Conservation (phyloP, 805 yeast genomes). For the Zygosaccharomyces siamensis region DNA sequence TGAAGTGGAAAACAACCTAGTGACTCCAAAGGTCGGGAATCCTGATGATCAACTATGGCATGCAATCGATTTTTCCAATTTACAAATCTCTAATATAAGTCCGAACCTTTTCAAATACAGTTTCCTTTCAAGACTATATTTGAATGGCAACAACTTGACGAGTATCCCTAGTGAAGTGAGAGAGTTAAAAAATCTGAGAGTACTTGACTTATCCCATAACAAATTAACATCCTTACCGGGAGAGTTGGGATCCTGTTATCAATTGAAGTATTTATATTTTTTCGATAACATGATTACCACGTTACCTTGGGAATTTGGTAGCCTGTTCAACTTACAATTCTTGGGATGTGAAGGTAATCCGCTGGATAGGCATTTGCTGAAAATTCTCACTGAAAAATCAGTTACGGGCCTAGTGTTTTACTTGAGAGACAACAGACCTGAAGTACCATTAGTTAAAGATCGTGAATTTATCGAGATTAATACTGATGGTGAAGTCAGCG, state of each 20-base stretch:
- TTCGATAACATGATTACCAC: conserved; percentile 79
- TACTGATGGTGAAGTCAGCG: conserved; percentile 62
- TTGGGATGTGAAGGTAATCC: conserved; percentile 94
- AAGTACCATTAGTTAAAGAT: conserved; percentile 57
- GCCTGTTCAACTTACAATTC: conserved; percentile 74
- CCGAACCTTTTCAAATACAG: conserved; percentile 72
- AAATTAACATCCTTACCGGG: conserved; percentile 65
- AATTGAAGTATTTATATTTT: conserved; percentile 72
- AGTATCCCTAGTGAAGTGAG: conserved; percentile 63
- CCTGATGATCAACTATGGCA: conserved; percentile 85
- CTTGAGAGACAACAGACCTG: conserved; percentile 78
- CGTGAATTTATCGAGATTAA: conserved; percentile 80
- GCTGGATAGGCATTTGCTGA: conserved; percentile 57
- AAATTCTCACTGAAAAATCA: conserved; percentile 72
- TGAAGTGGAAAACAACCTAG: conserved; percentile 36
- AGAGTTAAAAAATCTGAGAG: conserved; percentile 65
- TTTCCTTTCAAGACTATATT: conserved; percentile 79
- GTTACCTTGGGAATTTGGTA: conserved; percentile 83
- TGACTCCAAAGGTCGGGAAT: conserved; percentile 22
- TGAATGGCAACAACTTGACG: conserved; percentile 78
- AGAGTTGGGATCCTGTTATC: conserved; percentile 78
- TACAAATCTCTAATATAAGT: conserved; percentile 68
- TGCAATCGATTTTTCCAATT: conserved; percentile 87
- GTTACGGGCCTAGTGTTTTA: conserved; percentile 76
- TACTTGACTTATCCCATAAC: conserved; percentile 82